Evolutionary conservation across 1,284 basidiomycete species (phyloP), one percentile per base, ranked within the genome.

Genomic region (Somion occarium): DNA sequence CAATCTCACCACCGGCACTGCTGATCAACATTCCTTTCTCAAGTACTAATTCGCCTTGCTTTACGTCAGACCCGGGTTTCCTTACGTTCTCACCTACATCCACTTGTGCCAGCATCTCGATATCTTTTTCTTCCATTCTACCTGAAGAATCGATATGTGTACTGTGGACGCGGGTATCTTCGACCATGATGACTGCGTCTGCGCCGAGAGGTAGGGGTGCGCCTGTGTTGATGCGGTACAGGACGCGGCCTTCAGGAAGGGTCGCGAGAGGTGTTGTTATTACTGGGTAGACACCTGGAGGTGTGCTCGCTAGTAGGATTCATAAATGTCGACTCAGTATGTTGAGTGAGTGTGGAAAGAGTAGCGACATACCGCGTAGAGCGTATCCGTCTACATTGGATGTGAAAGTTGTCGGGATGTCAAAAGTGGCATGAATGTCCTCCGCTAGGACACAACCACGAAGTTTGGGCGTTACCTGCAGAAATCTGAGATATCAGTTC

Each of bases 351-450:
- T 5, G 26, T 3, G 19, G 12, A 15, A 38, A 49, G 2, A 22
- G 27, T 22, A 11, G 20, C 53, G 11, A 53, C 79, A 53, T 62
- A 88, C 87, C 82, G 58, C 78, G 72, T 1, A 93, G 66, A 1
- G 92, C 93, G 63, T 95, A 95, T 1, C 92, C 93, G 63, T 94
- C 92, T 9, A 93, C 90, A 55, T 84, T 94, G 4, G 91, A 93
- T 0, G 89, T 91, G 3, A 73, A 68, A 0, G 76, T 76, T 11
- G 66, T 62, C 2, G 89, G 89, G 1, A 87, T 74, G 59, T 91
- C 74, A 38, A 78, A 71, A 0, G 78, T 68, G 1, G 90, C 83
- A 50, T 73, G 69, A 0, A 93, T 78, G 53, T 91, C 83, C 62
- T 91, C 83, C 0, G 89, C 89, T 1, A 94, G 73, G 11, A 93